A percentile compares a stretch with the other conserved stretches of the same genome.
Conservation (phyloP, 1,139 yeast genomes). For the Wickerhamomyces sp. region DNA sequence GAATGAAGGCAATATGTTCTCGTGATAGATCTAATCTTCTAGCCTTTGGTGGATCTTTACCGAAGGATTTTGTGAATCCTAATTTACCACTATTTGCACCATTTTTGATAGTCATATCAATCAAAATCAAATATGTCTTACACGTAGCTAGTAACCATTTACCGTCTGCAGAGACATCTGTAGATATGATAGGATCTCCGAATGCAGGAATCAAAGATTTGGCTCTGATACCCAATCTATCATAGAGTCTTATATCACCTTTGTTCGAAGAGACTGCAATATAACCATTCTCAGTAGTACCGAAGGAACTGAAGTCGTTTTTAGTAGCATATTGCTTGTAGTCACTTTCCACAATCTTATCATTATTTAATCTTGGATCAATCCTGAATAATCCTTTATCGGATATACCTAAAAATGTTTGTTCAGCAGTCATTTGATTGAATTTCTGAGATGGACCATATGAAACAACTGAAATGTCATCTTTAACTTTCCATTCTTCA, state of each 20-base stretch:
- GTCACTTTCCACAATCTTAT: slow-evolving; percentile 54
- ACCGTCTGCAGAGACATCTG: slow-evolving; percentile 78
- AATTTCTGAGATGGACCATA: slow-evolving; percentile 71
- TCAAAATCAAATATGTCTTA: slow-evolving; percentile 58
- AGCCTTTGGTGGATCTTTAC: slow-evolving; percentile 67
- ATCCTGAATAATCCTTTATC: slow-evolving; percentile 61
- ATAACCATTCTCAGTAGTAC: slow-evolving; percentile 70
- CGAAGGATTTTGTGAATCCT: slow-evolving; percentile 66
- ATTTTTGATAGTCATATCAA: slow-evolving; percentile 58
- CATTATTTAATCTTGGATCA: slow-evolving; percentile 68
- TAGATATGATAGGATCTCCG: slow-evolving; percentile 65
- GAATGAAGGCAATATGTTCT: slow-evolving; percentile 67
- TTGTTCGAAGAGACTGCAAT: slow-evolving; percentile 70
- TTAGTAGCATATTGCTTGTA: slow-evolving; percentile 49
- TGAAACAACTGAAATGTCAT: slow-evolving; percentile 44
- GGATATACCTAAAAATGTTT: slow-evolving; percentile 68
- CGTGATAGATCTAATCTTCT: slow-evolving; percentile 64
- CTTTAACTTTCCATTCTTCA: slow-evolving; percentile 70
- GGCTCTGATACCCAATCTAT: slow-evolving; percentile 67
- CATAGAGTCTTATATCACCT: slow-evolving; percentile 75
- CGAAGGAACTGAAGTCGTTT: slow-evolving; percentile 54
- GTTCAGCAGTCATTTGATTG: slow-evolving; percentile 68
- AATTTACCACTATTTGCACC: slow-evolving; percentile 55
- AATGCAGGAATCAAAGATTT: slow-evolving; percentile 76
- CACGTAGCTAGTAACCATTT: slow-evolving; percentile 81